Evolutionary conservation across 805 yeast species (phyloP), one percentile per base, ranked within the genome.

Genomic region (Blastobotrys attinorum): DNA sequence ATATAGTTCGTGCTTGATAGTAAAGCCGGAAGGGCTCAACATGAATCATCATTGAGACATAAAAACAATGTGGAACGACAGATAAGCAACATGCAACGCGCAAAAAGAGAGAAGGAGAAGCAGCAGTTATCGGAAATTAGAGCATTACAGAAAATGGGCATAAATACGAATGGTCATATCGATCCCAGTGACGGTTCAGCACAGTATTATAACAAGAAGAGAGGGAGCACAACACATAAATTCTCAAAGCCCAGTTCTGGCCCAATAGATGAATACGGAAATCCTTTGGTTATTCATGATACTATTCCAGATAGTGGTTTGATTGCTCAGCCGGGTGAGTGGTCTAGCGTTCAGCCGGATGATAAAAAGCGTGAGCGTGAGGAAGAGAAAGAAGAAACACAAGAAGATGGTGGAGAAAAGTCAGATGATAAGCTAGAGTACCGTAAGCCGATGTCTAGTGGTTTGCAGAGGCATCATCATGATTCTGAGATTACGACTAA

Each of bases 1-100:
- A 22, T 29, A 22, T 43, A 67, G 71, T 68, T 65, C 47, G 64
- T 67, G 8, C 68, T 63, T 35, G 69, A 62, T 32, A 53, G 63
- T 25, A 59, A 62, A 40, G 49, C 65, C 36, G 52, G 61, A 3
- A 54, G 59, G 37, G 40, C 50, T 25, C 56, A 51, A 37, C 72
- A 68, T 51, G 71, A 66, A 42, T 44, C 53, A 4, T 59, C 66
- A 3, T 21, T 51, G 3, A 60, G 57, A 35, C 73, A 68, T 47
- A 60, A 57, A 45, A 22, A 32, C 2, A 49, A 51, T 6, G 47
- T 57, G 2, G 42, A 44, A 23, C 47, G 55, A 16, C 51, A 55
- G 7, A 45, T 68, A 3, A 40, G 46, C 4, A 52, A 51, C 10
- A 51, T 67, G 20, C 63, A 61, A 22, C 43, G 52, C 3, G 47